Percentiles rank a stretch among this genome's conserved stretches.
These are phyloP conservation scores for Vanrija sp. DNA, from an alignment of 1,284 basidiomycete species.

Conservation along the genomic window DNA sequence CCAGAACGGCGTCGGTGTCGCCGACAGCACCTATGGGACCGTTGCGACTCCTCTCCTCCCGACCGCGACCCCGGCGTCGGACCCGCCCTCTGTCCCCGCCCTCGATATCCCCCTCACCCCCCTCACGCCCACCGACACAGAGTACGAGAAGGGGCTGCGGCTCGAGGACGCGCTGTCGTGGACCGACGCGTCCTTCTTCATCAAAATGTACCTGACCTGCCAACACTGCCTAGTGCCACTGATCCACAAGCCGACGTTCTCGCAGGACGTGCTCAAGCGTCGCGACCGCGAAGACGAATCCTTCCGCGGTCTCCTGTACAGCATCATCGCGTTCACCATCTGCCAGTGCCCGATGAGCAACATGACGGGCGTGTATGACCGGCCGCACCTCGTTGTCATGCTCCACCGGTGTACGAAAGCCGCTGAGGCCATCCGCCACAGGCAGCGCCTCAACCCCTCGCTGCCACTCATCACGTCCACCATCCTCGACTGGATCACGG, in stretches of 20 bases:
- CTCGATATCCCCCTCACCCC: background rate
- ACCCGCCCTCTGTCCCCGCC: background rate
- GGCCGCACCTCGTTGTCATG: conserved; percentile 16
- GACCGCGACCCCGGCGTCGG: background rate
- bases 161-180: conserved; percentile 24
- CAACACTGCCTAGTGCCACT: conserved; percentile 34
- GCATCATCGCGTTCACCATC: conserved; percentile 26
- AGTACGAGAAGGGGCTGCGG: background rate
- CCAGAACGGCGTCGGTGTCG: too few relatives aligned
- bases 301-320: conserved; percentile 27
- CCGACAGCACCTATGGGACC: too few relatives aligned
- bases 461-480: conserved; percentile 18
- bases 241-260: conserved; percentile 30
- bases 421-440: conserved; percentile 20
- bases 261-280: conserved; percentile 25
- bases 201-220: conserved; percentile 25
- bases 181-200: conserved; percentile 27
- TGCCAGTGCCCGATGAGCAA: conserved; percentile 14
- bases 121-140: background rate
- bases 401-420: conserved; percentile 21
- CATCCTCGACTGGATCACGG: conserved; percentile 22
- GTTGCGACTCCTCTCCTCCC: background rate
- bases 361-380: conserved; percentile 20
- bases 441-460: conserved; percentile 14
- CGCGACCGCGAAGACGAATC: conserved; percentile 24